Base-by-base conservation (phyloP, 768 basidiomycete genomes). In the Naganishia vaughanmartiniae region DNA sequence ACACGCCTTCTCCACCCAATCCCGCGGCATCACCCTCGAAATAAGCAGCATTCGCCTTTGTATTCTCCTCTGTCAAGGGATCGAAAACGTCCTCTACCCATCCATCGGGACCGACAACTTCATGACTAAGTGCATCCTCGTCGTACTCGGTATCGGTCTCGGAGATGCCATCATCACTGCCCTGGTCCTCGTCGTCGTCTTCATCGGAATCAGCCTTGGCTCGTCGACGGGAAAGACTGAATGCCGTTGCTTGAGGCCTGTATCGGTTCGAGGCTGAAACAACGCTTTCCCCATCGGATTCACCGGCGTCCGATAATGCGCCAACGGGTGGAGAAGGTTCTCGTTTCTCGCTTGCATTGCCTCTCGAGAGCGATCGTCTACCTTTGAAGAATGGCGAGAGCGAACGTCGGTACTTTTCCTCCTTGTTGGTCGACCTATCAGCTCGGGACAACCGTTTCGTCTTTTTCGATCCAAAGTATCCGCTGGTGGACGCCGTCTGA, bases 51-150 rank as follows among this genome's bases (percentile, higher is more conserved):
- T 94, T 94, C 73, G 85, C 87, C 80, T 92, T 90, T 0, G 93
- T 95, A 80, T 97, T 97, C 74, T 87, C 85, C 79, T 90, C 89
- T 0, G 93, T 97, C 74, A 90, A 84, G 45, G 87, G 85, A 81
- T 95, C 91, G 72, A 93, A 89, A 21, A 74, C 73, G 55, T 73
- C 65, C 28, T 68, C 57, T 31, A 74, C 71, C 65, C 71, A 75
- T 36, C 82, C 81, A 71, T 86, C 85, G 60, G 84, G 84, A 31
- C 86, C 71, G 28, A 75, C 67, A 21, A 72, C 54, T 26, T 75
- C 75, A 42, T 71, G 67, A 48, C 66, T 67, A 33, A 78, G 74
- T 4, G 74, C 86, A 70, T 85, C 86, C 81, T 86, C 87, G 24
- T 79, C 80, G 66, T 84, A 83, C 11, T 85, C 85, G 24, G 71